phyloP scores from a whole-genome alignment of 2,329 filamentous ascomycete genomes.

The Onygena corvina region DNA sequence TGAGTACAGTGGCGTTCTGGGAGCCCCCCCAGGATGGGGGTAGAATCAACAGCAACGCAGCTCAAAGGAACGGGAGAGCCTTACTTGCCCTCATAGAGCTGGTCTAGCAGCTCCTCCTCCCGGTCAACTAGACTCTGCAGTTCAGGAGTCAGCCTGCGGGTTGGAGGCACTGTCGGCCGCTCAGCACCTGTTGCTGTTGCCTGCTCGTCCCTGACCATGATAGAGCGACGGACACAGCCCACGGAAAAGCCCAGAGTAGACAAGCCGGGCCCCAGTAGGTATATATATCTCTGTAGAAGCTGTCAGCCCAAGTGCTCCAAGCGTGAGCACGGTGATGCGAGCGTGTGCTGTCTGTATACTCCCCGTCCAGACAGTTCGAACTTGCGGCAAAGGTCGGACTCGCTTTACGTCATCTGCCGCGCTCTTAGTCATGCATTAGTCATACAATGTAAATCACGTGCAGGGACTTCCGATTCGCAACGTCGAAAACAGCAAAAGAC shows the following conservation, averaged over 20 bases:
- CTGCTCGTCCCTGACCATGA: conserved; percentile 22
- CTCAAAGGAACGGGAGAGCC: conserved; percentile 22
- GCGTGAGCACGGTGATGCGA: too few relatives aligned
- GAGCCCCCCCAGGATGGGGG: neutral
- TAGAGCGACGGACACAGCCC: neutral
- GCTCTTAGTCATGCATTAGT: neutral
- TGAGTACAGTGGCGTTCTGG: conserved; percentile 2
- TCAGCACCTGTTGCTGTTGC: conserved; percentile 14
- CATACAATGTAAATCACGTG: neutral
- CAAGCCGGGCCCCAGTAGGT: too few relatives aligned
- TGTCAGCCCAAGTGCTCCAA: too few relatives aligned
- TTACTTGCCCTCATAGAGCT: conserved; percentile 67
- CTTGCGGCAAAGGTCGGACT: neutral
- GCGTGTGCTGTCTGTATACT: too few relatives aligned
- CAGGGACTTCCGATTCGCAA: neutral
- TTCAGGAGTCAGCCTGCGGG: conserved; percentile 39
- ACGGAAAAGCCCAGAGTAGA: too few relatives aligned
- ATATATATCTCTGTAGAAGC: too few relatives aligned
- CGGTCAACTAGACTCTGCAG: conserved; percentile 46
- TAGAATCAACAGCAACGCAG: neutral
- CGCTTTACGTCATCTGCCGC: neutral
- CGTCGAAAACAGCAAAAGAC: neutral
- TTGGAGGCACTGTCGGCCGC: neutral
- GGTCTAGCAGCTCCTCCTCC: conserved; percentile 64
- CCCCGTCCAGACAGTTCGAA: neutral